Evolutionary conservation across 148 eudicot species (phyloP).

Genomic region (Cornus florida): DNA sequence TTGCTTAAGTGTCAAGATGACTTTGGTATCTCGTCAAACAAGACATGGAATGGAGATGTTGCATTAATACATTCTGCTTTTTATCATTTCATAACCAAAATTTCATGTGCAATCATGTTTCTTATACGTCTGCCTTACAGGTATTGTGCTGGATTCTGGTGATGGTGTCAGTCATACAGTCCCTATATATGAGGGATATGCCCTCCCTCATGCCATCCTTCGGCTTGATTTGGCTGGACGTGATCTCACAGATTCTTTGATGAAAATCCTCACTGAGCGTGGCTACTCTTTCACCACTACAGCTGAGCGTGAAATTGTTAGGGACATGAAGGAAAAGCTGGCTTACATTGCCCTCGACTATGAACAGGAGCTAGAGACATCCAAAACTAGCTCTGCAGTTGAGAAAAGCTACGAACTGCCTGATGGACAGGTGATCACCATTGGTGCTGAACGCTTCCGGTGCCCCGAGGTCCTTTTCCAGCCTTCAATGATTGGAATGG

Average conservation of each 20-base stretch:
- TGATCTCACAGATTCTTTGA: conserved; percentile 70
- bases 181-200: conserved; percentile 80
- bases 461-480: conserved; percentile 54
- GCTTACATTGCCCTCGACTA: conserved; percentile 55
- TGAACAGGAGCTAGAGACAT: conserved; percentile 49
- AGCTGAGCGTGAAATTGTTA: conserved; percentile 83
- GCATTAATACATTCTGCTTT: not conserved
- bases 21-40: not conserved
- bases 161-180: conserved; percentile 93
- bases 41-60: not conserved
- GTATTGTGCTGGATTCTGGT: conserved; percentile 86
- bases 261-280: conserved; percentile 87
- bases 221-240: conserved; percentile 90
- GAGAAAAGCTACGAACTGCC: conserved; percentile 53
- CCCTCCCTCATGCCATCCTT: conserved; percentile 84
- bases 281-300: conserved; percentile 90
- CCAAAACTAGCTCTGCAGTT: conserved; percentile 45
- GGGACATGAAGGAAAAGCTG: conserved; percentile 64
- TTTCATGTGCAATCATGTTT: not conserved
- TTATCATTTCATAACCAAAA: not conserved
- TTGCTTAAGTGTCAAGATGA: not conserved
- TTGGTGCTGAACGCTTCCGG: conserved; percentile 49
- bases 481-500: conserved; percentile 66
- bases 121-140: conserved; percentile 23
- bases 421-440: conserved; percentile 52